These are phyloP conservation scores for Fusarium sacchari DNA, from an alignment of 2,329 filamentous ascomycete genomes.

Conservation along the genomic window DNA sequence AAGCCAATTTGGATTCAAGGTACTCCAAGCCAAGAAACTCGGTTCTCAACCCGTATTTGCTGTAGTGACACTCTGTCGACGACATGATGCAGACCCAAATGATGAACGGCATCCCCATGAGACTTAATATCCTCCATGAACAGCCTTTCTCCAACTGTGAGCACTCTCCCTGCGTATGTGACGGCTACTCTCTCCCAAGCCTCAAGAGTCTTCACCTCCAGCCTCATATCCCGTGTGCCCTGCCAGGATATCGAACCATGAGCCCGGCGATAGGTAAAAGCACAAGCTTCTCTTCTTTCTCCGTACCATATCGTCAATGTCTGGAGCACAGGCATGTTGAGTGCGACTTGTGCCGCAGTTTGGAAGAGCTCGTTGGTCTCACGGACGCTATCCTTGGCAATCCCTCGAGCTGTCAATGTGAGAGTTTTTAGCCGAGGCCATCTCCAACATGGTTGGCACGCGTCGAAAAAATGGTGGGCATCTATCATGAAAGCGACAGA, in stretches of 20 bases:
- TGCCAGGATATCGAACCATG: conserved; percentile 10
- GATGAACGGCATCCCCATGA: conserved; percentile 26
- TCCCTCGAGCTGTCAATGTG: background rate
- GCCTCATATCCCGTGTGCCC: background rate
- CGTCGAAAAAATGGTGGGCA: conserved; percentile 1
- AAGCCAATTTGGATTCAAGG: accelerated
- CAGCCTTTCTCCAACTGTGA: background rate
- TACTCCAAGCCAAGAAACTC: background rate
- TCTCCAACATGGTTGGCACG: background rate
- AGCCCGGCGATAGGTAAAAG: conserved; percentile 2
- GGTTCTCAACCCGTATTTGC: conserved; percentile 25
- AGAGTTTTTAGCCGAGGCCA: background rate
- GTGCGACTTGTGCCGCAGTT: background rate
- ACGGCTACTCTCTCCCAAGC: background rate
- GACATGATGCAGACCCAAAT: conserved; percentile 12
- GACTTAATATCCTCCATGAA: background rate
- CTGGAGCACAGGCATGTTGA: conserved; percentile 17
- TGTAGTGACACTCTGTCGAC: conserved; percentile 6
- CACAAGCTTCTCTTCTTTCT: conserved; percentile 6
- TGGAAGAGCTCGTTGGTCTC: background rate
- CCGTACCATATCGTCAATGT: conserved; percentile 23
- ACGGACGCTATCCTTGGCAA: background rate
- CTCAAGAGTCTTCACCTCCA: background rate
- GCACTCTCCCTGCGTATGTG: background rate
- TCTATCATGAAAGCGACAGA: conserved; percentile 14